A percentile compares a stretch with the other conserved stretches of the same genome.
phyloP scores from a whole-genome alignment of 768 basidiomycete species.

The Boletus coccyginus region DNA sequence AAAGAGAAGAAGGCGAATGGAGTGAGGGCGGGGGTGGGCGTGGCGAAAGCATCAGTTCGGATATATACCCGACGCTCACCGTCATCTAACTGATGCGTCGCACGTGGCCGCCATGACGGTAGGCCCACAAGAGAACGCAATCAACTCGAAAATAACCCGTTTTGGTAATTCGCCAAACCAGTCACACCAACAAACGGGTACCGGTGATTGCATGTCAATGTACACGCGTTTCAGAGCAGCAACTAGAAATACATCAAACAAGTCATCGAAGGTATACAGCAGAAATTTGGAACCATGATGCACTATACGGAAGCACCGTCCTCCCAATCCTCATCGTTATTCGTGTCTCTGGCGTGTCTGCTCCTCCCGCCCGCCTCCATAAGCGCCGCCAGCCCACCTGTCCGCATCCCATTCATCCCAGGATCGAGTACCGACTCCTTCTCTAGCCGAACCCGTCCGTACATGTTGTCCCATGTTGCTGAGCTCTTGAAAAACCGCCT shows the following conservation, averaged over 20 bases:
- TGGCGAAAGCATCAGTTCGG: background rate
- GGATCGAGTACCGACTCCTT: conserved; percentile 22
- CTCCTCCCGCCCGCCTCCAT: conserved; percentile 26
- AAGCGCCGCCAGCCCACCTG: conserved; percentile 19
- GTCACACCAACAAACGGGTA: background rate
- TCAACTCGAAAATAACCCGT: conserved; percentile 5
- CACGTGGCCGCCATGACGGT: no score
- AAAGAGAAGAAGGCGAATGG: background rate
- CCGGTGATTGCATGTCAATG: background rate
- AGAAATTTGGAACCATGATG: background rate
- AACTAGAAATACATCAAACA: conserved; percentile 5
- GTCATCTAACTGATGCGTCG: background rate
- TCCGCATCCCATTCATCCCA: conserved; percentile 10
- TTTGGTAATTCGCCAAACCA: background rate
- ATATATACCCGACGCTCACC: background rate
- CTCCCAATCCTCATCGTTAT: conserved; percentile 31
- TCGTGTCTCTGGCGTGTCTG: conserved; percentile 12
- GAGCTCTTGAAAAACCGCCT: conserved; percentile 60
- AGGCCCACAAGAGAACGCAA: background rate
- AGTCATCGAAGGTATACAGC: background rate
- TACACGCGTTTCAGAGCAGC: background rate
- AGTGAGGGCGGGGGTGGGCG: background rate
- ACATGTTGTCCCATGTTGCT: conserved; percentile 34
- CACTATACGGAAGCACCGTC: conserved; percentile 26
- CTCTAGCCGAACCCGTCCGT: conserved; percentile 23